Percentiles rank a stretch among this genome's conserved stretches.
Evolutionary conservation across 768 basidiomycete species (phyloP).

Genomic region (Boletus huronensis): DNA sequence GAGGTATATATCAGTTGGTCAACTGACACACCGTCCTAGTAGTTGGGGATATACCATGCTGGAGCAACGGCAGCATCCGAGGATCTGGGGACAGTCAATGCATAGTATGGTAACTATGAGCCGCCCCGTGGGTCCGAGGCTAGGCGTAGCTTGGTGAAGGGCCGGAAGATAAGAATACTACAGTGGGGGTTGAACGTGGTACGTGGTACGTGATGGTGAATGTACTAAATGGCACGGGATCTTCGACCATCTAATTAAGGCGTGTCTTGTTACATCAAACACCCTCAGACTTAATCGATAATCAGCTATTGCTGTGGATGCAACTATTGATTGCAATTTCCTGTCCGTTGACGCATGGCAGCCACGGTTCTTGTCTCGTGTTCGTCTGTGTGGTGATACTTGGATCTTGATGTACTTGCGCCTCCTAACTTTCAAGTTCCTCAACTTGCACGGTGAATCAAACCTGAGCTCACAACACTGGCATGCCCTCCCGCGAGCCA

Average conservation of each 20-base stretch:
- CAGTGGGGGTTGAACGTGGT: too few species aligned
- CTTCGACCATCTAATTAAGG: not conserved
- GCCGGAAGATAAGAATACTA: not conserved
- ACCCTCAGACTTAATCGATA: not conserved
- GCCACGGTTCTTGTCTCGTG: not conserved
- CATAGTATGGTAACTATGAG: not conserved
- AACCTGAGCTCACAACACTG: not conserved
- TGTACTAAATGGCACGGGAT: not conserved
- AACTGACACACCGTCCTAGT: not conserved
- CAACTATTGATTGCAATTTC: not conserved
- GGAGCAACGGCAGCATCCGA: too few species aligned
- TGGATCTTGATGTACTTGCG: not conserved
- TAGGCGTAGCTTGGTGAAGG: not conserved
- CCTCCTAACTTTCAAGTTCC: not conserved
- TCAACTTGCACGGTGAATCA: not conserved
- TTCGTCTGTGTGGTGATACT: not conserved
- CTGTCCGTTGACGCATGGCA: not conserved
- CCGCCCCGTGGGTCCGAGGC: not conserved
- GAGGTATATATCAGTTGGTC: not conserved
- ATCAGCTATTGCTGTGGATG: not conserved
- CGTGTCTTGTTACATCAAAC: not conserved
- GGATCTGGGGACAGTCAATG: not conserved
- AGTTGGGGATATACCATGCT: not conserved
- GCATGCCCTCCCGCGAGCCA: conserved; percentile 29
- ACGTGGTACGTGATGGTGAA: not conserved